Evolutionary conservation across 768 basidiomycete genomes (phyloP).

Genomic region (Lactifluus pinguis): DNA sequence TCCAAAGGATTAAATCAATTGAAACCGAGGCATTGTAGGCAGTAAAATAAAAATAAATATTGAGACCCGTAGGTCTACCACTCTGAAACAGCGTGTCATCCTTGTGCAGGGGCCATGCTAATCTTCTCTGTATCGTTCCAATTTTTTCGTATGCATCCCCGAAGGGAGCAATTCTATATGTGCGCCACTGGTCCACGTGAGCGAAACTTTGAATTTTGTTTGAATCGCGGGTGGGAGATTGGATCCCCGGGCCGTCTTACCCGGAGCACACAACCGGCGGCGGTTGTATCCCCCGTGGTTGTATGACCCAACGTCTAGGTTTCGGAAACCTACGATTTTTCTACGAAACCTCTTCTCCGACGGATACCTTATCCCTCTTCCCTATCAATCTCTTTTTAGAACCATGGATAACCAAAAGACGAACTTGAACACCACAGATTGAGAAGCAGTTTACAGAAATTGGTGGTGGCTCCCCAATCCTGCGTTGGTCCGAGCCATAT

Average conservation of each 20-base stretch:
- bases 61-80: conserved; percentile 51
- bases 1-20: too few relatives aligned
- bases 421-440: conserved; percentile 68
- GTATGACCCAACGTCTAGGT: conserved; percentile 42
- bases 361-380: conserved; percentile 90
- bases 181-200: neutral
- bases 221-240: neutral
- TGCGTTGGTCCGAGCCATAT: conserved; percentile 76
- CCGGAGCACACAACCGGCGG: too few relatives aligned
- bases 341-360: conserved; percentile 87
- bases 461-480: conserved; percentile 94
- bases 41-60: conserved; percentile 31
- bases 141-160: conserved; percentile 96
- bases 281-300: neutral
- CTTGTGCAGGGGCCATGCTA: conserved; percentile 99
- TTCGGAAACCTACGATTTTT: conserved; percentile 88
- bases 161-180: conserved; percentile 40
- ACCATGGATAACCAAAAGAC: conserved; percentile 78
- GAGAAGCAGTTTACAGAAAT: conserved; percentile 92
- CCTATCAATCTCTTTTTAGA: conserved; percentile 81
- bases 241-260: neutral
- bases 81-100: conserved; percentile 99
- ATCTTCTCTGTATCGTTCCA: conserved; percentile 99
- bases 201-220: conserved; percentile 4
- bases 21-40: too few relatives aligned